Evolutionary conservation across 495 filamentous ascomycete species (phyloP), one percentile per base, ranked within the genome.

Genomic region (Jackrogersella multiformis): DNA sequence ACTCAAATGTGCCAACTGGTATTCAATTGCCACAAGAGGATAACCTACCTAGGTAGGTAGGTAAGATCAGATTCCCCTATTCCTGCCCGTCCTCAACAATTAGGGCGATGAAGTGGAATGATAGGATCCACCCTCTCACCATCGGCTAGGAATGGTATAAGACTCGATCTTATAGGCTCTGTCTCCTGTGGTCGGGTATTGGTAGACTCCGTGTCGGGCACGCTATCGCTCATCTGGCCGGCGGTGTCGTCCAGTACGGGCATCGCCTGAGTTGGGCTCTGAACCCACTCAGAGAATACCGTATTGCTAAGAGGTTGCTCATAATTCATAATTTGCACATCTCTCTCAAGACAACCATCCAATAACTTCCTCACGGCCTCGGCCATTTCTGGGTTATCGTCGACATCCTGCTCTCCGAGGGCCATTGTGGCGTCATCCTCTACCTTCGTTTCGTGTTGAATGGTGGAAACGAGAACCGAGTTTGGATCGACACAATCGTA

Each of bases 401-500:
- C 7, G 3, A 28, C 8, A 20, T 45, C 30, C 5, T 58, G 35
- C 18, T 12, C 9, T 35, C 1, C 32, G 0, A 8, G 21, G 18
- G 30, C 12, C 30, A 18, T 8, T 15, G 38, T 20, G 23, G 13
- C 36, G n/a, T 18, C 44, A 13, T 48, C 10, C 4, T 32, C 5
- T 18, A 4, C 5, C 15, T 32, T 20, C 26, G 24, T 49, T 32
- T 32, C 26, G 5, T 30, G 45, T 32, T 8, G 26, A 49, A 18
- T 2, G 10, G 45, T 18, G 32, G 45, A 32, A 32, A 32, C 45
- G n/a, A 76, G 58, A 38, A 76, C 64, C 18, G 68, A 64, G 18
- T 73, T 74, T n/a, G 76, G 72, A 41, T 82, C 78, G n/a, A 87
- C 72, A 26, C 80, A 81, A 71, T 99, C 95, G 70, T 98, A 99